A percentile compares a stretch with the other conserved stretches of the same genome.
Evolutionary conservation across 352 stramenopile genomes (phyloP).

Genomic region (Sclerospora graminicola): DNA sequence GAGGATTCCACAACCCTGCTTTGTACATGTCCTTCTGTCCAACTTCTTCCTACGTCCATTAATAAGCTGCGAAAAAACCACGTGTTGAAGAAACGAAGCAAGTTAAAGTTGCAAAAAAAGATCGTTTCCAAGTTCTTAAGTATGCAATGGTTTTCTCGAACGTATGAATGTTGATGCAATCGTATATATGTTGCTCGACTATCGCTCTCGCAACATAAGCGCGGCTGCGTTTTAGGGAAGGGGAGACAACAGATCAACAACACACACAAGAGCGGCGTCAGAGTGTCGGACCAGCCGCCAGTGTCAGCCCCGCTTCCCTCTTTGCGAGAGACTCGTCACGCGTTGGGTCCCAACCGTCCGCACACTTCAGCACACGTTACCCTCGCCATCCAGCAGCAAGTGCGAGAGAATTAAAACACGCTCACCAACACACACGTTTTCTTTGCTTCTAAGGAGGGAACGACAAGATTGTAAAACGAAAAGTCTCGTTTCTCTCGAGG

Average conservation of each 20-base stretch:
- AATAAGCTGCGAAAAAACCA: too few species aligned
- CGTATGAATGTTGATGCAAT: too few species aligned
- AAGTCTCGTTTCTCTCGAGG: not conserved
- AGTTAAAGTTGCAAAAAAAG: not conserved
- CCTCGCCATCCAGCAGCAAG: not conserved
- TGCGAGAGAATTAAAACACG: not conserved
- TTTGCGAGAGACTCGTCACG: conserved; percentile 19
- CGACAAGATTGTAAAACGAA: too few species aligned
- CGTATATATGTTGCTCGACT: conserved; percentile 6
- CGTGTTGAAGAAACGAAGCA: too few species aligned
- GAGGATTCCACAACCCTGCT: not conserved
- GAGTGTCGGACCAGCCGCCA: conserved; percentile 23
- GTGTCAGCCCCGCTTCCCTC: conserved; percentile 4
- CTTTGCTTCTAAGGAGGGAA: too few species aligned
- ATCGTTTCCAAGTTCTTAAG: not conserved
- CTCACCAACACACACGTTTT: too few species aligned
- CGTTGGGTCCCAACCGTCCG: conserved; percentile 23
- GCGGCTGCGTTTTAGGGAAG: conserved; percentile 7
- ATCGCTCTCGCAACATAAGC: not conserved
- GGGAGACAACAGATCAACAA: conserved; percentile 15
- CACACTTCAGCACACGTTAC: conserved; percentile 7
- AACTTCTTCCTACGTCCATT: too few species aligned
- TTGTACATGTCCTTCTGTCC: too few species aligned
- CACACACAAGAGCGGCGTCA: conserved; percentile 11
- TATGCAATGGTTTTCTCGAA: not conserved